Conservation (phyloP, 495 filamentous ascomycete species). For the Chaetomium tenue region DNA sequence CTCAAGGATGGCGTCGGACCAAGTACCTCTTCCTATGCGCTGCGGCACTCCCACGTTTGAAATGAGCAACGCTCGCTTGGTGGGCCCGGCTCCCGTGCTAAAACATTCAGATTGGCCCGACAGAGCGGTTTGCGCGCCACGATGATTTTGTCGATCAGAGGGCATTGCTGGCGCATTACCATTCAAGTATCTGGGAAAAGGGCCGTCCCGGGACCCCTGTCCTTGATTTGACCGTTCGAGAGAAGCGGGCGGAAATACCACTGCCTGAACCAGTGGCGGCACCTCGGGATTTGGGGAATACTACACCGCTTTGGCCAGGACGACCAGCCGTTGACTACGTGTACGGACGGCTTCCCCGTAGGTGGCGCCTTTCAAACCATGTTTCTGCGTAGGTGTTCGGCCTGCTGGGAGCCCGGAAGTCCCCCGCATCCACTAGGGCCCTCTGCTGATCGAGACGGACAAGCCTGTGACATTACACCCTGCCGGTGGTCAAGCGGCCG, state of each 20-base stretch:
- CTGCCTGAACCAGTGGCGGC: conserved; percentile 19
- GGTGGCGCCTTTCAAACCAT: not conserved
- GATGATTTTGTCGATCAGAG: conserved; percentile 41
- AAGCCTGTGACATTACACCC: conserved; percentile 13
- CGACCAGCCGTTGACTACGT: conserved; percentile 25
- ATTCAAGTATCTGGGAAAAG: conserved; percentile 24
- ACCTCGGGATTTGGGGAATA: not conserved
- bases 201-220: conserved; percentile 25
- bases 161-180: conserved; percentile 30
- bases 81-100: conserved; percentile 30
- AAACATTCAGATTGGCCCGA: conserved; percentile 37
- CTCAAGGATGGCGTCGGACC: conserved; percentile 25
- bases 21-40: conserved; percentile 30
- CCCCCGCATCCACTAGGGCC: conserved; percentile 14
- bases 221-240: conserved; percentile 20
- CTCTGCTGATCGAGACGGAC: conserved; percentile 24
- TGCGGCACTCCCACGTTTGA: conserved; percentile 36
- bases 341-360: conserved; percentile 9
- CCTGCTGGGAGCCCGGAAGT: conserved; percentile 15
- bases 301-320: conserved; percentile 28
- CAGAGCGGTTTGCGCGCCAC: conserved; percentile 35
- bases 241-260: conserved; percentile 24
- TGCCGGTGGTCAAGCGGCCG: conserved; percentile 21
- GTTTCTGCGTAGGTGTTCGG: conserved; percentile 6
- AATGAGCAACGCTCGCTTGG: conserved; percentile 34